phyloP scores from a whole-genome alignment of 352 stramenopile species.

The Globisporangium recalcitrans region DNA sequence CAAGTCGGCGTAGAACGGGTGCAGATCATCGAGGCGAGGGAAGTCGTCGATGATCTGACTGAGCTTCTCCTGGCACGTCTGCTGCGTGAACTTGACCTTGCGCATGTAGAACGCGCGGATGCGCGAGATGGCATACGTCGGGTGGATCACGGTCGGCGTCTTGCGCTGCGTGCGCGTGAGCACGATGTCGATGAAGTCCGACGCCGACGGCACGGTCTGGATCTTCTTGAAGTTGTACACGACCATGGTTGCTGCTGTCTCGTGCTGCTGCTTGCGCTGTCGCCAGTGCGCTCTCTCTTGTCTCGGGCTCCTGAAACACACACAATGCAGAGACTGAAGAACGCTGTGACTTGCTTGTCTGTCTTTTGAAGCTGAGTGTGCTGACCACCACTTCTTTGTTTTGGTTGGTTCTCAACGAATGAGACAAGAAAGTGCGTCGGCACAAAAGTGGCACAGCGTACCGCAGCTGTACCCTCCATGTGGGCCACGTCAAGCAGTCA shows the following conservation, averaged over 20 bases:
- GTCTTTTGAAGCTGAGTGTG: constrained; percentile 19
- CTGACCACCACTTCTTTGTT: constrained; percentile 14
- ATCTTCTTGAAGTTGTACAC: constrained; percentile 99
- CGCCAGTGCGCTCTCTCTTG: constrained; percentile 6
- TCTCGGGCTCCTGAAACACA: constrained; percentile 15
- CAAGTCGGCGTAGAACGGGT: constrained; percentile 99
- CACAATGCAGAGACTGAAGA: constrained; percentile 13
- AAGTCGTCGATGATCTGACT: constrained; percentile 98
- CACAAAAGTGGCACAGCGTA: constrained; percentile 6
- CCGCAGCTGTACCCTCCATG: not conserved
- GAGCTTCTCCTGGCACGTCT: constrained; percentile 98
- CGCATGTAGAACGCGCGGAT: constrained; percentile 97
- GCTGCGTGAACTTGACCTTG: constrained; percentile 99
- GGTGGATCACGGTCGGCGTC: constrained; percentile 99
- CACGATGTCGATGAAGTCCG: constrained; percentile 99
- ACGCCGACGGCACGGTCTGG: constrained; percentile 93
- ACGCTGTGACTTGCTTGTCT: constrained; percentile 3
- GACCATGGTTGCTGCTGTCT: constrained; percentile 76
- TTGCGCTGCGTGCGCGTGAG: constrained; percentile 98
- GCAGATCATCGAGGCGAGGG: constrained; percentile 96
- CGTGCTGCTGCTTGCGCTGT: constrained; percentile 1
- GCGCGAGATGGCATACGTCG: constrained; percentile 94
- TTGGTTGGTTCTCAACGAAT: constrained; percentile 35
- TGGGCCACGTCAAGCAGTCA: not conserved
- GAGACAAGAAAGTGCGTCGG: not conserved